Base-by-base conservation (phyloP, 2,329 filamentous ascomycete genomes). In the Meredithiella fracta region DNA sequence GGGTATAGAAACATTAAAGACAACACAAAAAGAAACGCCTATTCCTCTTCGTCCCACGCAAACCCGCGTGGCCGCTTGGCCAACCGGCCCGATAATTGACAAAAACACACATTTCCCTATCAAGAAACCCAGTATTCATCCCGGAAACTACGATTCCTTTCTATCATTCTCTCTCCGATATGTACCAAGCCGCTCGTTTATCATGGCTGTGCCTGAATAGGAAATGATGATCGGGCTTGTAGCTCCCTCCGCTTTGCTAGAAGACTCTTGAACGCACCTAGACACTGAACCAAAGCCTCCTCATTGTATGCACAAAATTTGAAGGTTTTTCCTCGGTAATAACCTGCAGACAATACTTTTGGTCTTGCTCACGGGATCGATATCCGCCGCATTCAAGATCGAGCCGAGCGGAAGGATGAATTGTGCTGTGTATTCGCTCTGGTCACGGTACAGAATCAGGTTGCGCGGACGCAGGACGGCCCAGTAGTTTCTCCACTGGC, bases 401-500 rank as follows among this genome's bases (percentile, higher is more conserved):
- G 76, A 80, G 7, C 79, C 73, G 63, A 97, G 79, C 3, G 85
- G 80, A 34, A 96, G 73, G 62, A 98, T 85, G 62, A 89, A 83
- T 60, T 85, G 76, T 0, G 90, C 87, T 11, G 85, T 83, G 67
- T 97, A 97, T 69, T 98, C 92, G 60, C 82, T 75, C 60, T 94
- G 86, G 65, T 94, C 85, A 68, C 96, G 96, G 74, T 98, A 98
- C 25, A 97, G 77, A 15, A 88, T 85, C 31, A 98, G 73, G 60
- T 86, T 89, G 53, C 85, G 82, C 1, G 87, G 84, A 31, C 92
- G 85, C 53, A 98, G 76, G 0, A 97, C 92, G 11, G 85, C 85
- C 92, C 92, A 97, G 58, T 89, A 77, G 63, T 88, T 84, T 73
- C 95, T 96, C 92, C 92, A 98, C 64, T 94, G 86, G 50, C 85